Evolutionary conservation across 1,284 basidiomycete species (phyloP), one percentile per base, ranked within the genome.

Genomic region (Lentinula novae-zelandiae): DNA sequence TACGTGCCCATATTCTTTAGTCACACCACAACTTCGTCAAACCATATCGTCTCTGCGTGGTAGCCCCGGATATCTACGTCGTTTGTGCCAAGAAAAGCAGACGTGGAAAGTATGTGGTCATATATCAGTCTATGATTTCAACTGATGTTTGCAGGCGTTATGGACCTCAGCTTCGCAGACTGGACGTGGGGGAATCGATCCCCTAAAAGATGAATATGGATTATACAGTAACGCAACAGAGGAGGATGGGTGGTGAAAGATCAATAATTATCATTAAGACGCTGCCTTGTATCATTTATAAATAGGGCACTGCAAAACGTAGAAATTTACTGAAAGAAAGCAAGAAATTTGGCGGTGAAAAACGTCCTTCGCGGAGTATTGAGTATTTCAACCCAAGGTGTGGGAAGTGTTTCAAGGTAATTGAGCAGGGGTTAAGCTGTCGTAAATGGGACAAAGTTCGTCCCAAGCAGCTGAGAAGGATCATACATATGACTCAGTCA

Each of bases 391-490:
- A 50, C 31, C 12, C 12, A 13, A 49, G 27, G 20, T 50, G 15
- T 31, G 13, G 13, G 5, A 31, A 34, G 3, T 36, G 12, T 8
- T 22, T 53, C 36, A 53, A 53, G 51, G 51, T 4, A 53, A 17
- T 39, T 53, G 51, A 31, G 31, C 33, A 53, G 38, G 36, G 8
- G 42, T 46, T 2, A 62, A 44, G 10, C 39, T 46, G 34, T 61
- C 46, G 34, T 69, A 71, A 15, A 54, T 67, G 5, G 67, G 66
- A 56, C 70, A 71, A n/a, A 71, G 66, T 12, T 70, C 53, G 36
- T 67, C 63, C 70, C 70, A 71, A 8, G 66, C 62, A 49, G 61
- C 69, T 71, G 40, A 34, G 46, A 56, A 33, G 15, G 1, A 44
- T 27, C 9, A 34, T 15, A 12, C 17, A 8, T 56, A 38, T 9